A percentile compares a stretch with the other conserved stretches of the same genome.
These are phyloP conservation scores for Leptodermis oblonga DNA, from an alignment of 257 asterid genomes.

Conservation along the genomic window DNA sequence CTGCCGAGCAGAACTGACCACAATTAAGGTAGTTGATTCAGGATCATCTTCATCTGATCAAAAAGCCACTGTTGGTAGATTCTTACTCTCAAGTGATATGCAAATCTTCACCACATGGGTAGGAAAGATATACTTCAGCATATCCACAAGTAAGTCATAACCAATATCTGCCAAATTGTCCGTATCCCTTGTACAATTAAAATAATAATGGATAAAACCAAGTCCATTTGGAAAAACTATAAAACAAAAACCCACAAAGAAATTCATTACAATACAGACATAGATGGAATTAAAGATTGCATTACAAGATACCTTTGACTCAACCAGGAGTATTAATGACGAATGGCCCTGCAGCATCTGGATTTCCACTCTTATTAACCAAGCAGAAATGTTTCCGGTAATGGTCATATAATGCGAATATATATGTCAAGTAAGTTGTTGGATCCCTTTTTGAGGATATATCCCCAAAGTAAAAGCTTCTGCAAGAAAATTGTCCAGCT, in stretches of 20 bases:
- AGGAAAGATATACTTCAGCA: constrained; percentile 67
- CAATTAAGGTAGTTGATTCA: constrained; percentile 42
- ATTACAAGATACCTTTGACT: constrained; percentile 72
- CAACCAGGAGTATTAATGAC: constrained; percentile 94
- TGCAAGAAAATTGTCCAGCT: constrained; percentile 28
- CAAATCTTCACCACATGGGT: constrained; percentile 78
- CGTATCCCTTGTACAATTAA: not conserved
- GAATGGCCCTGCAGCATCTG: constrained; percentile 51
- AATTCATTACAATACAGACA: constrained; percentile 6
- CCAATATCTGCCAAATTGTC: constrained; percentile 64
- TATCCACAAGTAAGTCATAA: constrained; percentile 74
- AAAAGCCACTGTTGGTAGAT: constrained; percentile 82
- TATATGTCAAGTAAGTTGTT: constrained; percentile 49
- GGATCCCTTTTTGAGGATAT: constrained; percentile 91
- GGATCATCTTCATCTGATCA: constrained; percentile 57
- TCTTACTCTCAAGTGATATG: constrained; percentile 54
- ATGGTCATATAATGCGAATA: constrained; percentile 59
- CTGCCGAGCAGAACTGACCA: constrained; percentile 69
- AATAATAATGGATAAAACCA: not conserved
- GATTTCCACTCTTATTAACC: constrained; percentile 23
- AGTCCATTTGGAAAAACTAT: constrained; percentile 2
- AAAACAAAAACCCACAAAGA: not conserved
- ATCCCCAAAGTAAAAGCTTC: constrained; percentile 95
- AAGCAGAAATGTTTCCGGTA: constrained; percentile 40
- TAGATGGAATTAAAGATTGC: constrained; percentile 14